Conservation (phyloP, 169 alveolate species). For the Plasmodium knowlesi region DNA sequence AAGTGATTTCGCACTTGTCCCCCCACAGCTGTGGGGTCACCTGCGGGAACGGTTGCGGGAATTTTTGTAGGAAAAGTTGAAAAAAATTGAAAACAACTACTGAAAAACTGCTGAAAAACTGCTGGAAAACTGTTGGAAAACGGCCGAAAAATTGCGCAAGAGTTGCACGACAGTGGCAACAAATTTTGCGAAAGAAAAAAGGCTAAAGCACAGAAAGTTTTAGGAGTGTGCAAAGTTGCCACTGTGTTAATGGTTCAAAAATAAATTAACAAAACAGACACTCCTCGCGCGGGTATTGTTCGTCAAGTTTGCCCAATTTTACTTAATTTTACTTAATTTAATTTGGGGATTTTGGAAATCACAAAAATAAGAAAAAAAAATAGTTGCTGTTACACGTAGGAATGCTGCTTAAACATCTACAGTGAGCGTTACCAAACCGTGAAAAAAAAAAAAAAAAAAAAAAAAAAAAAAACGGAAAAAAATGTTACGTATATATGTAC, state of each 20-base stretch:
- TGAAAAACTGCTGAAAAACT: background rate
- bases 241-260: constrained; percentile 40
- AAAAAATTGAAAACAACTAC: background rate
- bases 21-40: background rate
- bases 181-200: background rate
- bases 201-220: background rate
- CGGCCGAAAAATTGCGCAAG: background rate
- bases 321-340: background rate
- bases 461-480: constrained; percentile 20
- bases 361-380: constrained; percentile 7
- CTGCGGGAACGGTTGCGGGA: background rate
- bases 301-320: constrained; percentile 14
- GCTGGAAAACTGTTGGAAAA: background rate
- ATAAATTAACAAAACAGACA: constrained; percentile 17
- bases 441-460: background rate
- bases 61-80: background rate
- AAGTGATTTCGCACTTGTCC: background rate
- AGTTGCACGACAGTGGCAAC: background rate
- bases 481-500: background rate
- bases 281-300: constrained; percentile 3
- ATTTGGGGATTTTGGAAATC: background rate
- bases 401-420: constrained; percentile 37
- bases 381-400: constrained; percentile 6
- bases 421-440: background rate
- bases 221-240: constrained; percentile 65